Base-by-base conservation (phyloP, 2,329 filamentous ascomycete species). In the Parasarocladium wereldwijsianum region DNA sequence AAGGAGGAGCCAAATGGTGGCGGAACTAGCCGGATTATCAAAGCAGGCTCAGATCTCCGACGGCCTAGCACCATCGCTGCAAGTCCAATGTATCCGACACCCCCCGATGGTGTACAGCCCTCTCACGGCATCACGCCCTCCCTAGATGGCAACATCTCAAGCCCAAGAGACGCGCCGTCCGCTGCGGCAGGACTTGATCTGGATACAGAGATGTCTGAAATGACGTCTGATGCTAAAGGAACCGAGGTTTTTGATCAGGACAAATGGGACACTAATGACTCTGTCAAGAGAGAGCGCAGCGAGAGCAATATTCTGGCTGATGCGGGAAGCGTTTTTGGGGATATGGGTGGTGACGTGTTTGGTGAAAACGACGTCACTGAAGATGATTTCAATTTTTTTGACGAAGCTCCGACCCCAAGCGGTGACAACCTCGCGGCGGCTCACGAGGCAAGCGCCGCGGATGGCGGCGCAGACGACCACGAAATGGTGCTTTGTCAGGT, bases 351-450 rank as follows among this genome's bases (percentile, higher is more conserved):
- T 12, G 76, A 82, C 39, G 68, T 77, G 40, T 83, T 82, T 50
- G 73, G 66, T n/a, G 69, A 74, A n/a, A 66, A 71, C 37, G 70
- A 74, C 39, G 64, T 87, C n/a, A 85, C 77, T 1, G 82, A 90
- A 40, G 80, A 73, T 5, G 82, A 90, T 44, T 87, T 87, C 47
- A 82, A 70, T 46, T 87, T 86, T 49, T 87, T 87, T 40, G 80
- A 87, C 42, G 74, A 78, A 36, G 28, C 13, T 13, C 4, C 28
- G 18, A 12, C 9, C 3, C 11, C 14, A n/a, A 8, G 19, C 9
- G 20, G 24, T 5, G 8, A 17, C 54, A 65, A 16, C 60, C 65
- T 3, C 57, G 48, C 3, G 52, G 28, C 23, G 8, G 28, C 21
- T 4, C 13, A 11, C 11, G 28, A 12, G 12, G n/a, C 12, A 23